These are phyloP conservation scores for Onygena corvina DNA, from an alignment of 2,329 filamentous ascomycete genomes.

Conservation along the genomic window DNA sequence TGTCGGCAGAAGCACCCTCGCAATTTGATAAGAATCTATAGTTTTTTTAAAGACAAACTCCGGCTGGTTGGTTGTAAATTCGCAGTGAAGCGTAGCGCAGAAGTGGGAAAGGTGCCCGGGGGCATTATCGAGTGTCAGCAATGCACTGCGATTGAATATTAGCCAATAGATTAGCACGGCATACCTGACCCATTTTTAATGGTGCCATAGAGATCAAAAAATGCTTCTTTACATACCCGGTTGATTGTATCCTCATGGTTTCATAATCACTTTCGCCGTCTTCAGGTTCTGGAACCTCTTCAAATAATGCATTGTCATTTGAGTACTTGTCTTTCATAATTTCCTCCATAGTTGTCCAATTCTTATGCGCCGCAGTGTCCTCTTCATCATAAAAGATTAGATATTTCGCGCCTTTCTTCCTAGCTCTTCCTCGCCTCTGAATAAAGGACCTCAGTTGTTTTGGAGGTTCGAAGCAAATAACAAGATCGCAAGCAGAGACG, in stretches of 20 bases:
- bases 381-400: constrained; percentile 38
- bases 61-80: constrained; percentile 54
- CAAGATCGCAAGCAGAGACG: constrained; percentile 50
- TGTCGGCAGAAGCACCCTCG: constrained; percentile 58
- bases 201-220: constrained; percentile 9
- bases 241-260: constrained; percentile 33
- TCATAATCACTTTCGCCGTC: constrained; percentile 29
- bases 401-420: constrained; percentile 45
- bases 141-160: constrained; percentile 40
- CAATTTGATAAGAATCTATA: constrained; percentile 25
- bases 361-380: constrained; percentile 26
- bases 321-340: constrained; percentile 61
- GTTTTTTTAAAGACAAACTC: constrained; percentile 50
- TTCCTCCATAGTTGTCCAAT: constrained; percentile 57
- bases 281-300: constrained; percentile 39
- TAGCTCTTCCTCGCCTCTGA: constrained; percentile 52
- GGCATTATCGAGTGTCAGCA: constrained; percentile 61
- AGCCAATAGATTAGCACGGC: background rate
- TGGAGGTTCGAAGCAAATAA: constrained; percentile 53
- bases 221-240: constrained; percentile 27
- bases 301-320: constrained; percentile 46
- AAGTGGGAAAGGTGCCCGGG: constrained; percentile 72
- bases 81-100: constrained; percentile 50
- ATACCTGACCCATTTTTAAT: too few relatives aligned
- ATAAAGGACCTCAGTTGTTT: constrained; percentile 53